Conservation (phyloP, 2,329 filamentous ascomycete genomes). For the Ophiocordyceps australis region DNA sequence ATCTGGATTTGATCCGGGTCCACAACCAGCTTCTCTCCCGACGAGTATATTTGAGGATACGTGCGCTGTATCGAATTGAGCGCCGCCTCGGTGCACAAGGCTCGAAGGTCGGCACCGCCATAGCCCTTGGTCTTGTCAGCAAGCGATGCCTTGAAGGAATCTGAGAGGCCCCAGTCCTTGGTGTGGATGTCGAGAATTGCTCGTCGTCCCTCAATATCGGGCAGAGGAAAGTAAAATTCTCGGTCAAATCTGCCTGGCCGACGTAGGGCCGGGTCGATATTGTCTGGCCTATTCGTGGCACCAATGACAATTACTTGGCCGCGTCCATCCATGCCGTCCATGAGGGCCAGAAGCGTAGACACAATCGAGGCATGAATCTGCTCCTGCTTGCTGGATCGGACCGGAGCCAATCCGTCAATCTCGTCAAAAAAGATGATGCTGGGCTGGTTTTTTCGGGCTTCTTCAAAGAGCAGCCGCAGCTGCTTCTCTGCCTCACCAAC, state of each 20-base stretch:
- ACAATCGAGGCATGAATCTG: constrained; percentile 98
- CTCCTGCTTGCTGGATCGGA: constrained; percentile 93
- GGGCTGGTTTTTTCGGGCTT: constrained; percentile 85
- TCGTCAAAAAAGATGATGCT: constrained; percentile 99
- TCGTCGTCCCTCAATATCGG: constrained; percentile 60
- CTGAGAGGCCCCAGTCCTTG: constrained; percentile 72
- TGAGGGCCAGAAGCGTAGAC: constrained; percentile 78
- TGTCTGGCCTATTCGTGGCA: constrained; percentile 93
- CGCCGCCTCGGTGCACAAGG: constrained; percentile 87
- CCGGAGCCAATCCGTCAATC: constrained; percentile 90
- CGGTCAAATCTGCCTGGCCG: constrained; percentile 89
- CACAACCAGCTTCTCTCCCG: constrained; percentile 76
- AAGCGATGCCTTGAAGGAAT: constrained; percentile 64
- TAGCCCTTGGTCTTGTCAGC: constrained; percentile 89
- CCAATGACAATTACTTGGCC: constrained; percentile 97
- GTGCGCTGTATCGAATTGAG: constrained; percentile 90
- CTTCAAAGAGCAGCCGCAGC: constrained; percentile 81
- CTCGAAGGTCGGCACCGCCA: constrained; percentile 84
- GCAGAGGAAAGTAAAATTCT: constrained; percentile 95
- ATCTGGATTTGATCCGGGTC: constrained; percentile 72
- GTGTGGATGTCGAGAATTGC: constrained; percentile 93
- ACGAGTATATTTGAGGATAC: constrained; percentile 90
- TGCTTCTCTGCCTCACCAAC: constrained; percentile 96
- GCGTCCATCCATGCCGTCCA: constrained; percentile 97
- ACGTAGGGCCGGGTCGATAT: constrained; percentile 87